A percentile compares a stretch with the other conserved stretches of the same genome.
Evolutionary conservation across 306 rosid genomes (phyloP).

Genomic region (Purshia tridentata): DNA sequence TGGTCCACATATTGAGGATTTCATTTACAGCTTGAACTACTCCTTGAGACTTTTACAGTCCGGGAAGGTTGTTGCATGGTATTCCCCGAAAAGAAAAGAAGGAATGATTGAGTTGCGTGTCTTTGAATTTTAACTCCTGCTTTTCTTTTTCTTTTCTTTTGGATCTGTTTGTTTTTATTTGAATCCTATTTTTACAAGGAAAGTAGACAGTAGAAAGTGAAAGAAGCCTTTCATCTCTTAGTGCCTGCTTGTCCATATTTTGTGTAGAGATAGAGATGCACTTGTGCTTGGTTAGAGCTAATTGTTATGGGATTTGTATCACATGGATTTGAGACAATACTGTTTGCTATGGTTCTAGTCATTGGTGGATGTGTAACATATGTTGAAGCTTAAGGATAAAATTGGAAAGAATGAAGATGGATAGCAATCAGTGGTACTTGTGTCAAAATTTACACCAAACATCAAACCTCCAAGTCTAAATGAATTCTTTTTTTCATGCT

Average conservation of each 20-base stretch:
- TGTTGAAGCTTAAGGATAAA: too few relatives aligned
- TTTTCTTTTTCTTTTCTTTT: background rate
- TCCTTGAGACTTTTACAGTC: slow-evolving; percentile 56
- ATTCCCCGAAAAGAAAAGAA: slow-evolving; percentile 81
- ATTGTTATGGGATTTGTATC: background rate
- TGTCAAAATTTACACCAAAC: too few relatives aligned
- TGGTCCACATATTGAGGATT: slow-evolving; percentile 65
- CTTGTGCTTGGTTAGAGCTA: background rate
- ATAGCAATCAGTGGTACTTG: too few relatives aligned
- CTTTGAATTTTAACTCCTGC: slow-evolving; percentile 53
- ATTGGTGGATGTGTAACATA: too few relatives aligned
- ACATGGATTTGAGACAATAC: background rate
- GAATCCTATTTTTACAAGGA: background rate
- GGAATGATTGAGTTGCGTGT: slow-evolving; percentile 88
- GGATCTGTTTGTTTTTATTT: slow-evolving; percentile 15
- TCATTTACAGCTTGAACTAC: slow-evolving; percentile 77
- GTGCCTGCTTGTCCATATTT: background rate
- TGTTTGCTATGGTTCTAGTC: background rate
- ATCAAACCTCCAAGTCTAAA: too few relatives aligned
- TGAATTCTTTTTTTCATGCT: too few relatives aligned
- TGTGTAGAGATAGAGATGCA: slow-evolving; percentile 1
- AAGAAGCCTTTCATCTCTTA: background rate
- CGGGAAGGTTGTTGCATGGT: slow-evolving; percentile 90
- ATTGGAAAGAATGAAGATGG: too few relatives aligned
- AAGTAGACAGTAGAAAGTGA: slow-evolving; percentile 3